Percentiles rank a stretch among this genome's conserved stretches.
Conservation (phyloP, 73 alveolate species). For the Paramecium octaurelia region DNA sequence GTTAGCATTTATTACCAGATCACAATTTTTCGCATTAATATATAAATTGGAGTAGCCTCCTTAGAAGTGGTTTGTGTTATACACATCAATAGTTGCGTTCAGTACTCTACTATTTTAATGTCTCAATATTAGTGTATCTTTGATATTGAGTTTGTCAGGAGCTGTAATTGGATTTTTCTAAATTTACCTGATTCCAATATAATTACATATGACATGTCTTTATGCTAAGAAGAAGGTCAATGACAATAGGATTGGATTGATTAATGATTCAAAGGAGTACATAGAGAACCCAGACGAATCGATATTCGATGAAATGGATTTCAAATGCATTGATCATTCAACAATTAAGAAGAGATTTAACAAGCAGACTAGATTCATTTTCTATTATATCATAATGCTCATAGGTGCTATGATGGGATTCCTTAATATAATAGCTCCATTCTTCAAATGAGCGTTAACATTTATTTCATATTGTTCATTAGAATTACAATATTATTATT, state of each 20-base stretch:
- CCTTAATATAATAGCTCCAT: not conserved
- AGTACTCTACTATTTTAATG: not conserved
- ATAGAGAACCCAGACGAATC: slow-evolving; percentile 6
- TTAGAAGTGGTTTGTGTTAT: not conserved
- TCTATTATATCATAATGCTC: not conserved
- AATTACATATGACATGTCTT: slow-evolving; percentile 1
- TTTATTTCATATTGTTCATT: not conserved
- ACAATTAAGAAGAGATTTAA: not conserved
- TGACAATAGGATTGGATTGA: not conserved
- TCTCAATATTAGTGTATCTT: not conserved
- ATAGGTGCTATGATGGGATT: slow-evolving; percentile 19
- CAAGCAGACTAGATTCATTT: not conserved
- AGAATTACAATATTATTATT: not conserved
- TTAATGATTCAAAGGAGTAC: not conserved
- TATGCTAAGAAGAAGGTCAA: not conserved
- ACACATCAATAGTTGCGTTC: not conserved
- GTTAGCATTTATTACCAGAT: slow-evolving; percentile 8
- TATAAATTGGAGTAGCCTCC: slow-evolving; percentile 28
- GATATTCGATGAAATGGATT: not conserved
- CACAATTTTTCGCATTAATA: not conserved
- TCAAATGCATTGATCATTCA: not conserved
- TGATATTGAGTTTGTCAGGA: slow-evolving; percentile 17
- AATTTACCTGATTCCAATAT: slow-evolving; percentile 12
- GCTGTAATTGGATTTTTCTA: slow-evolving; percentile 29
- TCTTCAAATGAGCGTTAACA: not conserved